Conservation (phyloP, 169 alveolate genomes). For the Babesia gibsoni region DNA sequence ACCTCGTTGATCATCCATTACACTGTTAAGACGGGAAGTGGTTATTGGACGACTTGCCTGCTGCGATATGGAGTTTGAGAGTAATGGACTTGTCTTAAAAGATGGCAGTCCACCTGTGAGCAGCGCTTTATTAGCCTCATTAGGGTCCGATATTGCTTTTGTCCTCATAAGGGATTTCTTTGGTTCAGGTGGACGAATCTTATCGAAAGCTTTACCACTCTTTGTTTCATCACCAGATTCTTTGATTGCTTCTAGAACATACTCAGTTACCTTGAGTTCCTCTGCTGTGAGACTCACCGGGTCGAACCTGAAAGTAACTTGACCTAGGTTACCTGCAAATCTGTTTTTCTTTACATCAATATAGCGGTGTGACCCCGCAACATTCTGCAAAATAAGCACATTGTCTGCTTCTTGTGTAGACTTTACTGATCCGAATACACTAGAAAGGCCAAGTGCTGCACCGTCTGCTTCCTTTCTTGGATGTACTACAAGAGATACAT, state of each 20-base stretch:
- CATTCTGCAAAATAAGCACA: conserved; percentile 86
- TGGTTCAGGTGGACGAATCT: conserved; percentile 32
- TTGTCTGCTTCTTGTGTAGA: conserved; percentile 96
- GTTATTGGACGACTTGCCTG: conserved; percentile 2
- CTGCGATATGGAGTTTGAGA: background rate
- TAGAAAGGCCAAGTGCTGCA: conserved; percentile 83
- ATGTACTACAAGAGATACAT: conserved; percentile 90
- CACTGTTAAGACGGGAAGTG: conserved; percentile 27
- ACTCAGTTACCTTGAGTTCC: conserved; percentile 53
- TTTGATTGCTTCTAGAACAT: background rate
- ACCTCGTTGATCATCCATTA: conserved; percentile 25
- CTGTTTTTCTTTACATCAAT: conserved; percentile 91
- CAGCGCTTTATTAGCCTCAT: background rate
- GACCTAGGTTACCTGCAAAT: conserved; percentile 90
- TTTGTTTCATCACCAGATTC: background rate
- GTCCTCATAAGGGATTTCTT: background rate
- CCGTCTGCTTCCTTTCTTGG: conserved; percentile 94
- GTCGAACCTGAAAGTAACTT: conserved; percentile 82
- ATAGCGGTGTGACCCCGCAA: conserved; percentile 75
- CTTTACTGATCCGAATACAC: conserved; percentile 94
- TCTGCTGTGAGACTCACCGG: conserved; percentile 59
- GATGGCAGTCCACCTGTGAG: background rate
- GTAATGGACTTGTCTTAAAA: background rate
- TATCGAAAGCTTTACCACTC: conserved; percentile 14
- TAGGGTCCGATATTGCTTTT: background rate